These are phyloP conservation scores for Cryptosporidium parvum DNA, from an alignment of 169 alveolate species.

Conservation along the genomic window DNA sequence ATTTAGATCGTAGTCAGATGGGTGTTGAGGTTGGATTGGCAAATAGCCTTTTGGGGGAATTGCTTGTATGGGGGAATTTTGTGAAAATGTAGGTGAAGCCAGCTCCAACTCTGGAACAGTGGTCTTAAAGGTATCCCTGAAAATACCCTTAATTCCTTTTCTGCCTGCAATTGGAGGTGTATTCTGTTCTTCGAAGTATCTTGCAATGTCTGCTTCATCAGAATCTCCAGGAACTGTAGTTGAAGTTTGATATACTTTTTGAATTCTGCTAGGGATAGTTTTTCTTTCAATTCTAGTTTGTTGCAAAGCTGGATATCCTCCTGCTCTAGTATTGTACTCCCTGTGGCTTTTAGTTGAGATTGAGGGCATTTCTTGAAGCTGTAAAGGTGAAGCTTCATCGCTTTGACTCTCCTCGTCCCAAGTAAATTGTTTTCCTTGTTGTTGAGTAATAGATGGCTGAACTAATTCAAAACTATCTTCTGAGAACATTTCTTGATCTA, in stretches of 20 bases:
- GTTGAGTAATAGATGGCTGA: not conserved
- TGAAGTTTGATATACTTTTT: not conserved
- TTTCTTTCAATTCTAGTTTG: not conserved
- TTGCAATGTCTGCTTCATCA: not conserved
- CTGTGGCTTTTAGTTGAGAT: not conserved
- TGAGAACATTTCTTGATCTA: not conserved
- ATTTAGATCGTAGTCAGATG: conserved; percentile 30
- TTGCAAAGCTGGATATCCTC: not conserved
- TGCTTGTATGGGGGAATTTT: not conserved
- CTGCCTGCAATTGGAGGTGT: conserved; percentile 6
- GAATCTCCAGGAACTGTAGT: not conserved
- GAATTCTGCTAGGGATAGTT: not conserved
- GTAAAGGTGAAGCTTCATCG: not conserved
- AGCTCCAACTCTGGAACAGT: not conserved
- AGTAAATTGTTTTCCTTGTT: not conserved
- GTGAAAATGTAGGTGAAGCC: not conserved
- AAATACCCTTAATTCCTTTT: not conserved
- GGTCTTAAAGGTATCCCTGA: not conserved
- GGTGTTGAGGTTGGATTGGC: not conserved
- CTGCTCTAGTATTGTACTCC: not conserved
- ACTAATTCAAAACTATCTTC: not conserved
- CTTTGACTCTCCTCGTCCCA: conserved; percentile 3
- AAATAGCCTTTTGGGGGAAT: not conserved
- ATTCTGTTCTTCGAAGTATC: conserved; percentile 22
- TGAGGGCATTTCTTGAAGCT: not conserved